phyloP scores from a whole-genome alignment of 371 early-diverging fungal genomes.

The Lichtheimia hyalospora region DNA sequence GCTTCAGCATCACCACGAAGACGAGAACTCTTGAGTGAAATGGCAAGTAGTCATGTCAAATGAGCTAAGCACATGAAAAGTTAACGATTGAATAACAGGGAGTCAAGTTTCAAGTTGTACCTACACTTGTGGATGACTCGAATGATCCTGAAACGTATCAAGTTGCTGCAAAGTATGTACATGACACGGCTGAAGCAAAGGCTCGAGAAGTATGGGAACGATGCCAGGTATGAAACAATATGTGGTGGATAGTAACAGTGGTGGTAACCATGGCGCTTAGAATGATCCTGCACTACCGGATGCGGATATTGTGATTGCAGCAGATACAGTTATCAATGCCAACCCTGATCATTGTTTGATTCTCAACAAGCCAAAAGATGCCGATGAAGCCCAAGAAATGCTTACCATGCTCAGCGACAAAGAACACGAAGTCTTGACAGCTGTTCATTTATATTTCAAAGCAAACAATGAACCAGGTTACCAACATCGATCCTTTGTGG shows the following conservation, averaged over 20 bases:
- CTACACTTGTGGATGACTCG: constrained; percentile 36
- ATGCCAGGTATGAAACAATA: constrained; percentile 24
- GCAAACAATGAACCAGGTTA: background rate
- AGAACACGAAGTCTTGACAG: constrained; percentile 64
- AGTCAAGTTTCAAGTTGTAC: constrained; percentile 60
- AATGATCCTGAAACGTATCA: constrained; percentile 29
- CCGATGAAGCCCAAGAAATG: constrained; percentile 59
- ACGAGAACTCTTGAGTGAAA: constrained; percentile 67
- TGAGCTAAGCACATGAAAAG: background rate
- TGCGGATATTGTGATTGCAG: constrained; percentile 71
- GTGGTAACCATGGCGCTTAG: constrained; percentile 12
- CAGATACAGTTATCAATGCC: constrained; percentile 79
- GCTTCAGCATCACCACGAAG: constrained; percentile 86
- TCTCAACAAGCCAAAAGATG: constrained; percentile 60
- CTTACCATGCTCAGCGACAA: constrained; percentile 55
- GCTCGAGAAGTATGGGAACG: constrained; percentile 37
- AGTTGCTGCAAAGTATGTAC: constrained; percentile 30
- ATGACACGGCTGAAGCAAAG: constrained; percentile 40
- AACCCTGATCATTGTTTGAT: constrained; percentile 31
- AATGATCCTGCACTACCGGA: constrained; percentile 26
- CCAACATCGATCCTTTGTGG: background rate
- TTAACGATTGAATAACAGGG: constrained; percentile 40
- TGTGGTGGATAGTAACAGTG: background rate
- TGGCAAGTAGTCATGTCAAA: constrained; percentile 37
- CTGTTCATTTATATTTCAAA: background rate